These are phyloP conservation scores for Malus sylvestris DNA, from an alignment of 306 rosid species.

Conservation along the genomic window DNA sequence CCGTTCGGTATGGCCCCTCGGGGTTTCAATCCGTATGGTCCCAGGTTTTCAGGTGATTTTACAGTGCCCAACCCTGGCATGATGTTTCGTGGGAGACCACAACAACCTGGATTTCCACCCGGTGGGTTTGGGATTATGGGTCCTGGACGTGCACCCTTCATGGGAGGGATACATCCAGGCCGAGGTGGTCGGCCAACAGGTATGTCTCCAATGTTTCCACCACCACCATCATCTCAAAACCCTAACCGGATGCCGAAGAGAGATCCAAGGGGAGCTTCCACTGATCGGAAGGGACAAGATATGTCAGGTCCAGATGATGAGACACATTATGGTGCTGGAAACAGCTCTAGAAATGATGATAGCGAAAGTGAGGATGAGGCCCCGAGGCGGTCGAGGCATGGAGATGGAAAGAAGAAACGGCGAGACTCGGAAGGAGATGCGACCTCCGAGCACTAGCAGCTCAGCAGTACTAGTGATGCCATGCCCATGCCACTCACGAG, in stretches of 20 bases:
- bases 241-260: constrained; percentile 46
- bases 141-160: constrained; percentile 80
- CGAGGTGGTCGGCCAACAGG: constrained; percentile 68
- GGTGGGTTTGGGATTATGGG: constrained; percentile 98
- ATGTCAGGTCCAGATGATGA: constrained; percentile 58
- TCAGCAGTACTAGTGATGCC: constrained; percentile 9
- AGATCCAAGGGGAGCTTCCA: constrained; percentile 56
- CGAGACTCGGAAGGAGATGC: constrained; percentile 56
- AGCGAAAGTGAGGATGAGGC: constrained; percentile 98
- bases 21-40: constrained; percentile 76
- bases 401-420: constrained; percentile 89
- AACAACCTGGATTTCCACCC: constrained; percentile 88
- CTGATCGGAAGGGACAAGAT: constrained; percentile 71
- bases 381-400: constrained; percentile 92
- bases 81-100: constrained; percentile 93
- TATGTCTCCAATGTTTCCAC: constrained; percentile 78
- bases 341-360: constrained; percentile 57
- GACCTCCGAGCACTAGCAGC: constrained; percentile 39
- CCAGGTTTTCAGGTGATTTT: constrained; percentile 87
- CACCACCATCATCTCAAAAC: constrained; percentile 52
- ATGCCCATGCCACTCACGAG: constrained; percentile 15
- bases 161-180: constrained; percentile 82
- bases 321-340: constrained; percentile 37
- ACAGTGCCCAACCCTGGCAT: constrained; percentile 68
- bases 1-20: constrained; percentile 85